These are phyloP conservation scores for Cryptococcus sp. DNA, from an alignment of 1,284 basidiomycete genomes.

Conservation along the genomic window DNA sequence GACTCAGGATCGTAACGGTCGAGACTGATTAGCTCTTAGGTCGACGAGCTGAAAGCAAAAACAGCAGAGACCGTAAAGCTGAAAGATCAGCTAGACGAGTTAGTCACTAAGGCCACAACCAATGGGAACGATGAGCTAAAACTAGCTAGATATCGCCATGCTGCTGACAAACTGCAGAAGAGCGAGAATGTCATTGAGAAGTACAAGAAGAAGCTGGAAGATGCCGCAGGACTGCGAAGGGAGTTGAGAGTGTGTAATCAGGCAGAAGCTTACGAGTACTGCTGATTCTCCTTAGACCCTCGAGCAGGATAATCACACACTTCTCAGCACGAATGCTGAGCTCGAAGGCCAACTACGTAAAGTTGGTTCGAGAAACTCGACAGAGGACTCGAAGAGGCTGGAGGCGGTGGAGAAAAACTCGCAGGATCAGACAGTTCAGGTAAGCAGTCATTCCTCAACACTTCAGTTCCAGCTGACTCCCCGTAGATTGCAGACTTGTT, in stretches of 20 bases:
- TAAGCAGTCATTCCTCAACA: slow-evolving; percentile 1
- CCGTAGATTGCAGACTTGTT: slow-evolving; percentile 67
- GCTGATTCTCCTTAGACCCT: slow-evolving; percentile 55
- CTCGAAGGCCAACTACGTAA: slow-evolving; percentile 88
- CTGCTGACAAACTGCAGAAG: slow-evolving; percentile 84
- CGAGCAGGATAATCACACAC: slow-evolving; percentile 85
- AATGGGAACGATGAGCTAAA: no score
- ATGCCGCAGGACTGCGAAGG: slow-evolving; percentile 79
- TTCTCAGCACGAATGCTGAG: slow-evolving; percentile 84
- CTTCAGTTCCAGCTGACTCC: slow-evolving; percentile 47
- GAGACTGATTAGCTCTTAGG: slow-evolving; percentile 25
- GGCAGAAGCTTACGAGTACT: not conserved
- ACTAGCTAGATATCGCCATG: slow-evolving; percentile 67
- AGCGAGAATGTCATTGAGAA: slow-evolving; percentile 97
- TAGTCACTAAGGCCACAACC: slow-evolving; percentile 31
- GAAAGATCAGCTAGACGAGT: slow-evolving; percentile 94
- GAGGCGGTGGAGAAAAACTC: slow-evolving; percentile 64
- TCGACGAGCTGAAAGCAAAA: slow-evolving; percentile 73
- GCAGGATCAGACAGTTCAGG: slow-evolving; percentile 24
- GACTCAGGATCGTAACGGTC: not conserved
- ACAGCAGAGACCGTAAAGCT: slow-evolving; percentile 73
- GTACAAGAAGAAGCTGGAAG: slow-evolving; percentile 97
- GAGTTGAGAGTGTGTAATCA: slow-evolving; percentile 64
- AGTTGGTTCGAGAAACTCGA: slow-evolving; percentile 70
- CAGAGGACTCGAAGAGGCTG: no score